These are phyloP conservation scores for Gossypium ekmanianum DNA, from an alignment of 345 rosid species.

Conservation along the genomic window DNA sequence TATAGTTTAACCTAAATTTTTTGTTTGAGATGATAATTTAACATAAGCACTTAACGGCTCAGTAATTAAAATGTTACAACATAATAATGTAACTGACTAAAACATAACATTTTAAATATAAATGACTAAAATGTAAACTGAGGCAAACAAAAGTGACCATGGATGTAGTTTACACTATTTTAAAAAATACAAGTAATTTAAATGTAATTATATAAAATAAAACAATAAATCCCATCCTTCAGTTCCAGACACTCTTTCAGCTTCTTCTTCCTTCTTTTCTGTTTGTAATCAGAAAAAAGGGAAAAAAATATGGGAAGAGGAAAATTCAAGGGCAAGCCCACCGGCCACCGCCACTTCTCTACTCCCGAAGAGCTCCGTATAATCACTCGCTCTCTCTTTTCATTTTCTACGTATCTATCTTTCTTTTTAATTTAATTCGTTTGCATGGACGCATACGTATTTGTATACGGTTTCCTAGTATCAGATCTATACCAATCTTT, in stretches of 20 bases:
- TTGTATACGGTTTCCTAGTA: not conserved
- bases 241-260: not conserved
- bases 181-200: too few species aligned
- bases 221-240: not conserved
- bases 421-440: not conserved
- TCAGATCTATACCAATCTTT: conserved; percentile 5
- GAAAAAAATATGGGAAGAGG: conserved; percentile 51
- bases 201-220: not conserved
- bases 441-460: not conserved
- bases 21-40: too few species aligned
- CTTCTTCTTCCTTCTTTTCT: not conserved
- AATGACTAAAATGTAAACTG: too few species aligned
- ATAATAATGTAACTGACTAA: too few species aligned
- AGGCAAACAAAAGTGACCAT: rapidly evolving
- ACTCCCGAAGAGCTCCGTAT: conserved; percentile 63
- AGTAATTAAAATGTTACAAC: too few species aligned
- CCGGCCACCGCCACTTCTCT: conserved; percentile 74
- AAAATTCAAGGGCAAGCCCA: conserved; percentile 75
- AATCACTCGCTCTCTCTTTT: not conserved
- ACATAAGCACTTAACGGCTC: too few species aligned
- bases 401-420: not conserved
- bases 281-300: not conserved
- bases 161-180: too few species aligned
- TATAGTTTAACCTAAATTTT: too few species aligned
- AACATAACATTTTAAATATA: rapidly evolving